Evolutionary conservation across 352 stramenopile species (phyloP), one percentile per base, ranked within the genome.

Genomic region (Hyaloperonospora brassicae): DNA sequence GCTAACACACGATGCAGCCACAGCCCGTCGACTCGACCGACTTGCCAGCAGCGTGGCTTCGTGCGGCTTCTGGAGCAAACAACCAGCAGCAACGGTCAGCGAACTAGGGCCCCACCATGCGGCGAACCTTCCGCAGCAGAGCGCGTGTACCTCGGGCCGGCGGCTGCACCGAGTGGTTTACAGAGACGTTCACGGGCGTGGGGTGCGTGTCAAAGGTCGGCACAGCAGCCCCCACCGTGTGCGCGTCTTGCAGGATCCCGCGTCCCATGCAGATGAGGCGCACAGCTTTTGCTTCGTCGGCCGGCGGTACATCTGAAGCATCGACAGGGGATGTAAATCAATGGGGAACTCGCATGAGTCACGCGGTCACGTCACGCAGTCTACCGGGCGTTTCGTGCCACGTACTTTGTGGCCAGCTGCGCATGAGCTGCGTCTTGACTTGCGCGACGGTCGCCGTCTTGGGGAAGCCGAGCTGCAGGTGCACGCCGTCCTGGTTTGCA

Each of bases 211-310:
- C 77, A 64, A 97, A 98, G n/a, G 81, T 71, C 10, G 93, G 93
- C 2, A 98, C 72, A 49, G 74, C 83, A 21, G 73, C 64, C 44
- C 80, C 69, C 21, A 98, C 73, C 41, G 87, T 95, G 61, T 93
- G 79, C 21, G 81, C 56, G 56, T 97, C 89, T 61, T 95, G 87
- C 35, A 98, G 65, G 55, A 97, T 84, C 13, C 90, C 92, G 47
- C 94, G 87, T 6, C 93, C 93, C 93, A 98, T 98, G 57, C 93
- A 97, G 59, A 98, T 97, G 30, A 98, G 72, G 0, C 93, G 72
- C 47, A 98, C 69, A 56, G 72, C 72, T 57, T 81, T 87, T 48
- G 64, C 47, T 52, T 82, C 64, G 1, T 86, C 69, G 0, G 68
- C 62, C 7, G 74, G 65, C 13, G 68, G 38, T 46, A 90, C 64